Evolutionary conservation across 768 basidiomycete species (phyloP).

Genomic region (Termitomyces eurrhizus): DNA sequence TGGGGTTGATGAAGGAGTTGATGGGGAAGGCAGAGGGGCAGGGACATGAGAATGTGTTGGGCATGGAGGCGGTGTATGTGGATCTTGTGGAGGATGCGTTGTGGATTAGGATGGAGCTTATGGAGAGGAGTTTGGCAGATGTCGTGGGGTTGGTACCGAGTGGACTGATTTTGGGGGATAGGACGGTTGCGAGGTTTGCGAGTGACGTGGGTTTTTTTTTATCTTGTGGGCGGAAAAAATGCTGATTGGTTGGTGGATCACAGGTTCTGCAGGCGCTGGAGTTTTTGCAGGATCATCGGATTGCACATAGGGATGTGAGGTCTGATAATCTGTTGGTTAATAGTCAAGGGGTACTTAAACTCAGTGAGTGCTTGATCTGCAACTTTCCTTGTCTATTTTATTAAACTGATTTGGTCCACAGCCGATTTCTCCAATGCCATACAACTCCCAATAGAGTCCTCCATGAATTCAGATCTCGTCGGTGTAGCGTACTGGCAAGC

Average conservation of each 20-base stretch:
- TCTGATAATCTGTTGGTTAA: slow-evolving; percentile 82
- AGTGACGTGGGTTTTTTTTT: slow-evolving; percentile 58
- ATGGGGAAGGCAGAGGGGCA: slow-evolving; percentile 33
- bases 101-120: slow-evolving; percentile 89
- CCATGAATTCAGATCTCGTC: slow-evolving; percentile 52
- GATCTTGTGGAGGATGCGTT: slow-evolving; percentile 61
- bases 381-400: not conserved
- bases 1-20: slow-evolving; percentile 52
- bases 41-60: slow-evolving; percentile 59
- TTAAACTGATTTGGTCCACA: slow-evolving; percentile 19
- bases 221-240: not conserved
- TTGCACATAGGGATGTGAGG: slow-evolving; percentile 82
- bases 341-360: slow-evolving; percentile 63
- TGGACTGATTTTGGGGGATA: slow-evolving; percentile 64
- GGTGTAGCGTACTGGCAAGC: slow-evolving; percentile 87
- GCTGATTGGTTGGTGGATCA: not conserved
- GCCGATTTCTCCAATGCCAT: slow-evolving; percentile 83
- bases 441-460: slow-evolving; percentile 46
- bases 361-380: slow-evolving; percentile 44
- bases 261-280: slow-evolving; percentile 65
- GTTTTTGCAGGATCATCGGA: slow-evolving; percentile 58
- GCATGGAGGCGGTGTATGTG: slow-evolving; percentile 69
- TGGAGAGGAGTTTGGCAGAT: slow-evolving; percentile 86
- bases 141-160: slow-evolving; percentile 60
- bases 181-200: slow-evolving; percentile 69